Percentiles rank a stretch among this genome's conserved stretches.
phyloP scores from a whole-genome alignment of 768 basidiomycete species.

The Trametes coccinea region DNA sequence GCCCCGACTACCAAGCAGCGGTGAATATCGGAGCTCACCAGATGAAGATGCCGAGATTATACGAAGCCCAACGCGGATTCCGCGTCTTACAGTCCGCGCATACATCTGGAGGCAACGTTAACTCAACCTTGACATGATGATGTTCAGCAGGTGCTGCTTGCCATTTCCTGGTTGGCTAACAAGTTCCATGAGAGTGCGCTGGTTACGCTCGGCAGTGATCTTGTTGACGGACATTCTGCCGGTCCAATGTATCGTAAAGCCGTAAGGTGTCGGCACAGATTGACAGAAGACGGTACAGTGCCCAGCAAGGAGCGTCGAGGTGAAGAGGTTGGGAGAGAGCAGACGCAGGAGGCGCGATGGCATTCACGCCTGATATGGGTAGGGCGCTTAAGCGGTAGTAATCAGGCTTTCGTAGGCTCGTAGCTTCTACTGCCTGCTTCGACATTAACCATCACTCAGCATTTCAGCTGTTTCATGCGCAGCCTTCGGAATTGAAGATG shows the following conservation, averaged over 20 bases:
- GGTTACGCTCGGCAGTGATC: constrained; percentile 64
- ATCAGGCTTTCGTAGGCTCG: too few species aligned
- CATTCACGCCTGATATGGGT: too few species aligned
- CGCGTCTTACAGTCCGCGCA: constrained; percentile 94
- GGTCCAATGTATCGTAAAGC: not conserved
- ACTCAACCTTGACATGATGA: not conserved
- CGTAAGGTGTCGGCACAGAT: too few species aligned
- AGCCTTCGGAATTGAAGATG: too few species aligned
- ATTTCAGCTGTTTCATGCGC: too few species aligned
- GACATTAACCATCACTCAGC: too few species aligned
- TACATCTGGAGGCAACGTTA: constrained; percentile 49
- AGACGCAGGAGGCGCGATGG: too few species aligned
- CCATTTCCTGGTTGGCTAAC: constrained; percentile 79
- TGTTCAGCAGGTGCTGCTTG: constrained; percentile 33
- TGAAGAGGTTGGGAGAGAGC: too few species aligned
- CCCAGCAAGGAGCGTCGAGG: too few species aligned
- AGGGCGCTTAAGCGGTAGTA: too few species aligned
- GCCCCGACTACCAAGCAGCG: not conserved
- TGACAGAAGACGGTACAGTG: too few species aligned
- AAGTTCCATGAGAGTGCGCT: constrained; percentile 67
- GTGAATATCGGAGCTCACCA: constrained; percentile 49
- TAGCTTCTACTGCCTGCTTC: too few species aligned
- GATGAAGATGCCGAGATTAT: constrained; percentile 87
- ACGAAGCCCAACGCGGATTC: constrained; percentile 85
- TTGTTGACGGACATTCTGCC: constrained; percentile 42